Evolutionary conservation across 2,329 filamentous ascomycete species (phyloP), one percentile per base, ranked within the genome.

Genomic region (Tolypocladium paradoxum): DNA sequence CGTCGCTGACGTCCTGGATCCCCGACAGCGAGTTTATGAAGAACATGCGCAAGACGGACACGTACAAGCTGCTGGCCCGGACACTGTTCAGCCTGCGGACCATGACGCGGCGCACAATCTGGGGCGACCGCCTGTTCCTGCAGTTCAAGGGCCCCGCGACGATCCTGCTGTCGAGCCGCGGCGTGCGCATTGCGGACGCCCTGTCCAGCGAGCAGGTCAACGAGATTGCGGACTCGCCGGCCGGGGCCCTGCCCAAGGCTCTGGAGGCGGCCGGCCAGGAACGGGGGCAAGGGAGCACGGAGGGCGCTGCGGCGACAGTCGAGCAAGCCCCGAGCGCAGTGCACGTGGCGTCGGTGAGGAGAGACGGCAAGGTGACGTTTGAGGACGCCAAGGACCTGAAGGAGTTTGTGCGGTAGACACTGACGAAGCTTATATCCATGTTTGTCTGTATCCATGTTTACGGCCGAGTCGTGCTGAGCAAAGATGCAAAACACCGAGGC

Each of bases 91-190:
- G 73, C 37, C 59, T 95, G 22, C 82, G 90, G 55, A 96, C 90
- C 0, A 84, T 85, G 72, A 76, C 85, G 43, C 80, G 91, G 55
- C 81, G 88, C 63, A 88, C 88, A 1, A 87, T 99, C 53, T 97
- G 90, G 89, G 93, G 93, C 24, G 93, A 99, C 66, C 75, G 92
- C 70, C 76, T 97, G 29, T 97, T 97, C 70, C 74, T 99, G 34
- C 87, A 88, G 64, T 96, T 99, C 66, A 81, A 85, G 53, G 93
- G 93, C 0, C 93, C 93, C 2, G 82, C 81, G 6, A 96, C 88
- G 2, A 81, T 99, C 49, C 77, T 97, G 45, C 75, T 99, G 62
- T 95, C 95, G 58, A 95, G 90, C 51, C 83, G 92, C n/a, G 90
- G 85, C 16, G 82, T 88, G 24, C 79, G 87, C 18, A 73, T 95